Evolutionary conservation across 2,329 filamentous ascomycete species (phyloP).

Genomic region (Tolypocladium endophyticum): DNA sequence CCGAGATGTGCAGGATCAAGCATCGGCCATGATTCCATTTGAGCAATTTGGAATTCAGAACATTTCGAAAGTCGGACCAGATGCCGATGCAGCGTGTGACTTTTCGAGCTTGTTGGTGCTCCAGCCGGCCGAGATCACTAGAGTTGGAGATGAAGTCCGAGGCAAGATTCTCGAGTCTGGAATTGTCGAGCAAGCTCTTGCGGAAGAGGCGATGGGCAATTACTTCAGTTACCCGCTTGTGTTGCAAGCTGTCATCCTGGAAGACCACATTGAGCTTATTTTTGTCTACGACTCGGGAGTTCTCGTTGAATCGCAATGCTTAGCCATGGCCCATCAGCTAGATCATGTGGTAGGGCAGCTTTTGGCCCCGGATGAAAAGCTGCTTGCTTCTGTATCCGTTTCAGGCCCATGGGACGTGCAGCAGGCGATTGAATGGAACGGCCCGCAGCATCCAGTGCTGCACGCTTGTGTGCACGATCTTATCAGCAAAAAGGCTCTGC

Average conservation of each 20-base stretch:
- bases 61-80: background rate
- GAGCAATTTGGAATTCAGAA: background rate
- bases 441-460: background rate
- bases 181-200: background rate
- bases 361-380: background rate
- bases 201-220: constrained; percentile 6
- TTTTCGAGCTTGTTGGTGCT: background rate
- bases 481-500: constrained; percentile 22
- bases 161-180: background rate
- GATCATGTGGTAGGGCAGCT: background rate
- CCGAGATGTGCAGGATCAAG: constrained; percentile 7
- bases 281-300: constrained; percentile 3
- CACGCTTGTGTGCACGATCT: constrained; percentile 27
- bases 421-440: background rate
- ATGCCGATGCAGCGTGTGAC: background rate
- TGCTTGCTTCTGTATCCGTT: background rate
- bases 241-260: background rate
- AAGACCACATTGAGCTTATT: background rate
- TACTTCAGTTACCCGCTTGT: constrained; percentile 7
- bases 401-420: background rate
- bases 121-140: background rate
- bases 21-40: constrained; percentile 4
- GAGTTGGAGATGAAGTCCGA: background rate
- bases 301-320: background rate
- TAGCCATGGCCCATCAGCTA: constrained; percentile 2